A percentile compares a stretch with the other conserved stretches of the same genome.
phyloP scores from a whole-genome alignment of 768 basidiomycete species.

The Mycena vitilis region DNA sequence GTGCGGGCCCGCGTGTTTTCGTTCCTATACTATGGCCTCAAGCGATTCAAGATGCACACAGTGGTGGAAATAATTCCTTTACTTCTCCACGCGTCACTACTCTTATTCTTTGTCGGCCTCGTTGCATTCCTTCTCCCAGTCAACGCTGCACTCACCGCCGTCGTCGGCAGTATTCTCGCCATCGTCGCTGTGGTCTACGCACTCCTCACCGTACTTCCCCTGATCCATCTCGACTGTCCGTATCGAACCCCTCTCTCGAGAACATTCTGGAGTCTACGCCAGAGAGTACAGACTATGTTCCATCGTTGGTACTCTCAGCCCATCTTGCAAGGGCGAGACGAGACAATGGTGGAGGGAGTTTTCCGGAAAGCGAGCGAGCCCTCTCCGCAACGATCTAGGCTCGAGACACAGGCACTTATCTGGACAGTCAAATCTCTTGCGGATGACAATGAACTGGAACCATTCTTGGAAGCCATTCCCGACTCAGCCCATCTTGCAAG shows the following conservation, averaged over 20 bases:
- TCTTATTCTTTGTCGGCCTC: not conserved
- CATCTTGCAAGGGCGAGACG: no score
- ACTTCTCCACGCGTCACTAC: not conserved
- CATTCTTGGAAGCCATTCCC: no score
- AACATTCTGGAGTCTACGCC: not conserved
- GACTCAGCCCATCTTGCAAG: no score
- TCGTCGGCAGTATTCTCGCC: not conserved
- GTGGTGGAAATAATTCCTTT: not conserved
- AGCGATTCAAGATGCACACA: constrained; percentile 2
- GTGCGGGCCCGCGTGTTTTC: not conserved
- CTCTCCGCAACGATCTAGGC: no score
- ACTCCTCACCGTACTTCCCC: not conserved
- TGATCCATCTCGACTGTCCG: not conserved
- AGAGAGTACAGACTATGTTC: no score
- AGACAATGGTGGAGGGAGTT: no score
- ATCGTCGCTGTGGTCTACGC: not conserved
- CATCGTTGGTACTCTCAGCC: no score
- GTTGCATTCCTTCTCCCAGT: not conserved
- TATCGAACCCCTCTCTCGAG: not conserved
- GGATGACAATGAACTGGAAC: no score
- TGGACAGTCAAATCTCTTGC: no score
- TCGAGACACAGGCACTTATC: no score
- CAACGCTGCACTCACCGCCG: not conserved
- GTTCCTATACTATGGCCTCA: not conserved
- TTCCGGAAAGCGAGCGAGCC: no score